A percentile compares a stretch with the other conserved stretches of the same genome.
Evolutionary conservation across 441 rosid species (phyloP).

Genomic region (Rhodomyrtus psidioides): DNA sequence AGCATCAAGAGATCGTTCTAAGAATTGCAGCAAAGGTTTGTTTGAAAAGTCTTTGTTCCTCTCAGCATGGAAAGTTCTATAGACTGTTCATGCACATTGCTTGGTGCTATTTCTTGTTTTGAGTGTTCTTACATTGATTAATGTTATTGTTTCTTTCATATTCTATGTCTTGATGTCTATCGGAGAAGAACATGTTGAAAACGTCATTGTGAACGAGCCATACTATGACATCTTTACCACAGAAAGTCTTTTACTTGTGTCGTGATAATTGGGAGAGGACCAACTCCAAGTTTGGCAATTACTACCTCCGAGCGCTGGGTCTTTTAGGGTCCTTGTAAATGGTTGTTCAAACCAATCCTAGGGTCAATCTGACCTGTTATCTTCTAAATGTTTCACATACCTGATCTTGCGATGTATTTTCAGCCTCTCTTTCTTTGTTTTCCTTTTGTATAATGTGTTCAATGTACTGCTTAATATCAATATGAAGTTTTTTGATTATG

Average conservation of each 20-base stretch:
- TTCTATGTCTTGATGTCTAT: not conserved
- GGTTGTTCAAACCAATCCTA: not conserved
- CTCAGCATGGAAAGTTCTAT: not conserved
- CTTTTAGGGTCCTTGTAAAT: not conserved
- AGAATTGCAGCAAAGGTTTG: conserved; percentile 67
- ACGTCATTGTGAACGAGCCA: not conserved
- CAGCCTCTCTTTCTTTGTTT: not conserved
- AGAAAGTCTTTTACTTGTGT: not conserved
- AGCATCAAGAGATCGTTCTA: conserved; percentile 78
- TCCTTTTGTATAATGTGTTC: not conserved
- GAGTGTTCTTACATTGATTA: not conserved
- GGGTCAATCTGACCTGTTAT: not conserved
- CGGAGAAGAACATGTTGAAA: not conserved
- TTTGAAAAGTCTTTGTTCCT: not conserved
- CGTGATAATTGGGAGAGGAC: not conserved
- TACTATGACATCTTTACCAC: not conserved
- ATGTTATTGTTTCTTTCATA: not conserved
- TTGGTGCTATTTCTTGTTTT: not conserved
- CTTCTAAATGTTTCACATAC: not conserved
- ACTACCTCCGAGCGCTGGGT: not conserved
- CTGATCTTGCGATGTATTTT: not conserved
- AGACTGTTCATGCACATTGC: not conserved
- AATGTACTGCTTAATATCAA: not conserved
- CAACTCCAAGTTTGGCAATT: not conserved
- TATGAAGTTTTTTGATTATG: not conserved